Percentiles rank a stretch among this genome's conserved stretches.
phyloP scores from a whole-genome alignment of 768 basidiomycete species.

The Lactarius vividus region DNA sequence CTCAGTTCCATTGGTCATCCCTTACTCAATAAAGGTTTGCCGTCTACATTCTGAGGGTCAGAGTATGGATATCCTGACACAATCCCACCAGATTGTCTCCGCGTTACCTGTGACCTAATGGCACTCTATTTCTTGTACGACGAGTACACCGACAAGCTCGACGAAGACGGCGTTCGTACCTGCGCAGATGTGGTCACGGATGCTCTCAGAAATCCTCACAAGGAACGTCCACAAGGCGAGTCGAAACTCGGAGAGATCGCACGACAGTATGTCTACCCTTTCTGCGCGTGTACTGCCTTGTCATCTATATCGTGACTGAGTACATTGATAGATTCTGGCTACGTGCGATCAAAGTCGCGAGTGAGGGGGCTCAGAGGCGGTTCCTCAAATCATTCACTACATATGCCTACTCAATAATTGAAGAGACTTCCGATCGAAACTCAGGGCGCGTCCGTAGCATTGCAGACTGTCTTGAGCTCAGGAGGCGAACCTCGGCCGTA shows the following conservation, averaged over 20 bases:
- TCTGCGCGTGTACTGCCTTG: not conserved
- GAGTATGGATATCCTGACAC: not conserved
- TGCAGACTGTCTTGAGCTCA: constrained; percentile 40
- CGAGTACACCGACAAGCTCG: constrained; percentile 45
- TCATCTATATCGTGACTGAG: not conserved
- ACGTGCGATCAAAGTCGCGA: constrained; percentile 30
- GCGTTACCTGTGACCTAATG: constrained; percentile 49
- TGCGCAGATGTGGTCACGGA: constrained; percentile 40
- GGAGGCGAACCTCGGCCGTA: constrained; percentile 41
- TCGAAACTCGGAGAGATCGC: constrained; percentile 40
- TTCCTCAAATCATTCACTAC: constrained; percentile 39
- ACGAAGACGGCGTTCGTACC: constrained; percentile 32
- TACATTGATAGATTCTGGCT: not conserved
- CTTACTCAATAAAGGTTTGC: constrained; percentile 32
- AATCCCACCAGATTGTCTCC: constrained; percentile 14
- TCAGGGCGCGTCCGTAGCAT: constrained; percentile 36
- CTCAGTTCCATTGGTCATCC: constrained; percentile 41
- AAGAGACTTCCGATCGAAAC: constrained; percentile 36
- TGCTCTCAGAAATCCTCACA: constrained; percentile 38
- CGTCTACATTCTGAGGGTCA: not conserved
- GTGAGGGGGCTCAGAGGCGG: constrained; percentile 31
- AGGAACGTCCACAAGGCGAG: constrained; percentile 37
- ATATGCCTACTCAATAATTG: constrained; percentile 39
- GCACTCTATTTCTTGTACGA: constrained; percentile 50
- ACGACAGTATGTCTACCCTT: constrained; percentile 36